phyloP scores from a whole-genome alignment of 2,329 filamentous ascomycete genomes.

The Xylaria polymorpha region DNA sequence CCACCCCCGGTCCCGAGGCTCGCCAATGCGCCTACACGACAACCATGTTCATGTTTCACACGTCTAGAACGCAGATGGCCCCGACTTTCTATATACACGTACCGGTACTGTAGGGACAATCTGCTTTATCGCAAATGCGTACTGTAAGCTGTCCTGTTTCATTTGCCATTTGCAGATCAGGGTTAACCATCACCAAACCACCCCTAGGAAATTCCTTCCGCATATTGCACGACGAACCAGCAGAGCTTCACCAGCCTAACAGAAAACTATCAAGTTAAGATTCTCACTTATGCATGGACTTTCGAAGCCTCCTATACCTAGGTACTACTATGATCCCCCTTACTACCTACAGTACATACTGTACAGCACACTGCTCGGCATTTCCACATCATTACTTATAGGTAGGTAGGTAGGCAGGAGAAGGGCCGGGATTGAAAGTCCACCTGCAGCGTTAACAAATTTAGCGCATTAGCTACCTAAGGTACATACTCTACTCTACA shows the following conservation, averaged over 20 bases:
- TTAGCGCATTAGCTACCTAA: neutral
- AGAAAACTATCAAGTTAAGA: neutral
- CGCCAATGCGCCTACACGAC: neutral
- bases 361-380: neutral
- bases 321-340: neutral
- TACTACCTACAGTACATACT: neutral
- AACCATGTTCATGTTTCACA: neutral
- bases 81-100: neutral
- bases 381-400: neutral
- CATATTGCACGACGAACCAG: neutral
- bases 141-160: conserved; percentile 12
- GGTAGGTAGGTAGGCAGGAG: no score
- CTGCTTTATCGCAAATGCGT: conserved; percentile 12
- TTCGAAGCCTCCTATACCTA: neutral
- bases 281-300: conserved; percentile 7
- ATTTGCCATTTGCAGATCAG: conserved; percentile 8
- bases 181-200: neutral
- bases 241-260: neutral
- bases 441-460: neutral
- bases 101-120: no score
- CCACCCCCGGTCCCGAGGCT: neutral
- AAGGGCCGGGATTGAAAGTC: neutral
- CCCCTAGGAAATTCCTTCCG: neutral
- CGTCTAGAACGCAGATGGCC: neutral
- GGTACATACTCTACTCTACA: no score